These are phyloP conservation scores for Termitomyces sp. DNA, from an alignment of 1,284 basidiomycete species.

Conservation along the genomic window DNA sequence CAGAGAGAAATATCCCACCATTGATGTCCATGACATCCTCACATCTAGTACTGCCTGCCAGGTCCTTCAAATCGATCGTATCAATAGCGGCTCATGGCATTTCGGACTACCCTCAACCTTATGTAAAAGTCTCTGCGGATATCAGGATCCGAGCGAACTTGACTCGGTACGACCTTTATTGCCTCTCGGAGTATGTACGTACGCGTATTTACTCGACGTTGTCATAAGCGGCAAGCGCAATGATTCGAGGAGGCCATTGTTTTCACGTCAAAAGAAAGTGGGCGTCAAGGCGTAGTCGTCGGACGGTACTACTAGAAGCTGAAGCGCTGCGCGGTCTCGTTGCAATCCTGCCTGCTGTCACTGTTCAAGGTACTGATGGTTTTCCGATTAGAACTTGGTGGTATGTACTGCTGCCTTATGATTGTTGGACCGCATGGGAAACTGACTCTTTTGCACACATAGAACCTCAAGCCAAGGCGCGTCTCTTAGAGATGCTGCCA, in stretches of 20 bases:
- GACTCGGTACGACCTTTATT: slow-evolving; percentile 43
- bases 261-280: slow-evolving; percentile 46
- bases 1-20: slow-evolving; percentile 53
- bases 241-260: slow-evolving; percentile 70
- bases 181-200: not conserved
- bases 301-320: too few relatives aligned
- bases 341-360: too few relatives aligned
- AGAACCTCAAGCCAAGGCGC: too few relatives aligned
- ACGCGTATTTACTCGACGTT: not conserved
- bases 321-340: too few relatives aligned
- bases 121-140: slow-evolving; percentile 60
- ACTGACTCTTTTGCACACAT: too few relatives aligned
- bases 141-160: slow-evolving; percentile 63
- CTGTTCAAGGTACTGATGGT: too few relatives aligned
- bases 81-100: slow-evolving; percentile 68
- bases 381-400: too few relatives aligned
- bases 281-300: slow-evolving; percentile 54
- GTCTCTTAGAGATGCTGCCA: too few relatives aligned
- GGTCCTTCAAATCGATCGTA: slow-evolving; percentile 3
- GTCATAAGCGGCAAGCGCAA: slow-evolving; percentile 49
- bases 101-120: slow-evolving; percentile 80
- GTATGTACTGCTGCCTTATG: too few relatives aligned
- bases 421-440: too few relatives aligned
- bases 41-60: slow-evolving; percentile 37
- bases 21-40: slow-evolving; percentile 59